Evolutionary conservation across 352 stramenopile species (phyloP).

Genomic region (Phytophthora fragariaefolia): DNA sequence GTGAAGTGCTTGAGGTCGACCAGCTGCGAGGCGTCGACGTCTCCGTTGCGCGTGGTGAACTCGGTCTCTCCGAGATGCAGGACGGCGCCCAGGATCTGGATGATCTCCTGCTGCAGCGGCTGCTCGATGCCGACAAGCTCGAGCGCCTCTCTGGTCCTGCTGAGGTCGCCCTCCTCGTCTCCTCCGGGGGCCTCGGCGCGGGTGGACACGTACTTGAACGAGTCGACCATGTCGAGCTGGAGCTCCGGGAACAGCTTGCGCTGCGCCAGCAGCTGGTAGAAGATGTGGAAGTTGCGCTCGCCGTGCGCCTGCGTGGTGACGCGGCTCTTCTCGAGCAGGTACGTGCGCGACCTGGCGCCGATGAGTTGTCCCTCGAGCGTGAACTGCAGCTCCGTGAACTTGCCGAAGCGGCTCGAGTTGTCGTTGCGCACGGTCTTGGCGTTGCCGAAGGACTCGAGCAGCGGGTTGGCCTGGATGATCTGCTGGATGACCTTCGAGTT

Average conservation of each 20-base stretch:
- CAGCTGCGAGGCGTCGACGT: conserved; percentile 79
- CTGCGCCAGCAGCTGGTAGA: conserved; percentile 91
- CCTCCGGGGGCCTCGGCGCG: conserved; percentile 32
- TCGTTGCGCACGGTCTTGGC: conserved; percentile 89
- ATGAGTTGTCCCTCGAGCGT: conserved; percentile 74
- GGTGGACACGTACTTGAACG: conserved; percentile 77
- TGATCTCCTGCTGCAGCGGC: conserved; percentile 86
- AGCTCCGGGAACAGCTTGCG: conserved; percentile 66
- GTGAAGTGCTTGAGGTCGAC: conserved; percentile 63
- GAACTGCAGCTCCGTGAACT: conserved; percentile 90
- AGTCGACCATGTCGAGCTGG: conserved; percentile 44
- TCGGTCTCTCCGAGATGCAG: conserved; percentile 93
- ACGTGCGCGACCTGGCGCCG: conserved; percentile 86
- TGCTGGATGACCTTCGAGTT: conserved; percentile 93
- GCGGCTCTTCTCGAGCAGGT: conserved; percentile 93
- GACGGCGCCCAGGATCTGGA: conserved; percentile 89
- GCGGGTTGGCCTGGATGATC: conserved; percentile 94
- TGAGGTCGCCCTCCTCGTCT: conserved; percentile 72
- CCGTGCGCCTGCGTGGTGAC: conserved; percentile 84
- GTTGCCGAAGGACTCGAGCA: conserved; percentile 90
- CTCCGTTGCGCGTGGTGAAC: conserved; percentile 80
- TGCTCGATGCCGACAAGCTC: conserved; percentile 89
- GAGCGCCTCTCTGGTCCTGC: conserved; percentile 84
- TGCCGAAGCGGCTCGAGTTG: conserved; percentile 87
- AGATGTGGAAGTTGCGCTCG: conserved; percentile 96